phyloP scores from a whole-genome alignment of 345 rosid species.

The Sonneratia caseolaris region DNA sequence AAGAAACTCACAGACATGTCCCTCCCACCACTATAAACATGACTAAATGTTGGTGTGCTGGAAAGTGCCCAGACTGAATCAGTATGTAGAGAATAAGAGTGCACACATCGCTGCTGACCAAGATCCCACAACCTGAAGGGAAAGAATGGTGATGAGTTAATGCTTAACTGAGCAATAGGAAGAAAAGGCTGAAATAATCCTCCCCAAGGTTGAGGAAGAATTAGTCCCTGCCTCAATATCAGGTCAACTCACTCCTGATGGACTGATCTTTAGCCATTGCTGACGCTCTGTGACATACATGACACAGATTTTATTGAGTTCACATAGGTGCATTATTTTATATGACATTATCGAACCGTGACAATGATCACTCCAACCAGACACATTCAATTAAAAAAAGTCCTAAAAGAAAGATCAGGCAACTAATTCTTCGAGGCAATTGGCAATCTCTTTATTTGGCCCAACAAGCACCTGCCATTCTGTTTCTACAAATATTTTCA shows the following conservation, averaged over 20 bases:
- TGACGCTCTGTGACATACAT: neutral
- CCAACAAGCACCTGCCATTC: neutral
- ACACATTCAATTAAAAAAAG: neutral
- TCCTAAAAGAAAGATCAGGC: too few species aligned
- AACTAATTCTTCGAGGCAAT: too few species aligned
- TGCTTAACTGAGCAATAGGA: neutral
- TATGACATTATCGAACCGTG: neutral
- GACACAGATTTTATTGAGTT: neutral
- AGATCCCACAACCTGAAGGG: constrained; percentile 83
- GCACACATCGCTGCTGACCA: constrained; percentile 97
- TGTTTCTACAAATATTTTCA: neutral
- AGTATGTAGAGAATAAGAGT: constrained; percentile 98
- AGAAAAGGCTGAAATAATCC: neutral
- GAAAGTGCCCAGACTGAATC: constrained; percentile 99
- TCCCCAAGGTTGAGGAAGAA: neutral
- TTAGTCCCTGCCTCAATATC: too few species aligned
- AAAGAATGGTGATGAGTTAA: constrained; percentile 5
- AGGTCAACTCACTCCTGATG: too few species aligned
- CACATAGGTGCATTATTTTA: neutral
- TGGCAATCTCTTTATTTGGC: too few species aligned
- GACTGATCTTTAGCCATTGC: neutral
- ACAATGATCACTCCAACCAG: neutral
- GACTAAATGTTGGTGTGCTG: constrained; percentile 81
- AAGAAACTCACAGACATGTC: constrained; percentile 73
- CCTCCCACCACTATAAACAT: constrained; percentile 98